Evolutionary conservation across 192 early-diverging fungal species (phyloP).

Genomic region (Coemansia reversa): DNA sequence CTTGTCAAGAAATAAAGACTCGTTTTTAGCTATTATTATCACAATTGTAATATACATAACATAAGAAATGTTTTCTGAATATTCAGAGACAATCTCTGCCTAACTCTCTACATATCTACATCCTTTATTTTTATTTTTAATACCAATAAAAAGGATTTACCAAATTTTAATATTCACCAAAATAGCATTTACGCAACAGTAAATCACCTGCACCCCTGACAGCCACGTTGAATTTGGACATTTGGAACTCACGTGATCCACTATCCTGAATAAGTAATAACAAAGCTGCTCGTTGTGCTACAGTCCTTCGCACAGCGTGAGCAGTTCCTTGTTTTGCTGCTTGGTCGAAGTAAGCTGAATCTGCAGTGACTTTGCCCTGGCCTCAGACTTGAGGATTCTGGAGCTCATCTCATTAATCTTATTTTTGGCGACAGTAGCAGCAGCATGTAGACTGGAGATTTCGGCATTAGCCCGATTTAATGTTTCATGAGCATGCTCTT

Average conservation of each 20-base stretch:
- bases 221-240: too few relatives aligned
- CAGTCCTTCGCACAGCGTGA: conserved; percentile 34
- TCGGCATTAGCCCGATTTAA: conserved; percentile 42
- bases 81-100: not conserved
- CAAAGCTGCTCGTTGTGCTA: not conserved
- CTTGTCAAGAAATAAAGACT: too few relatives aligned
- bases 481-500: conserved; percentile 41
- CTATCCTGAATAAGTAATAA: not conserved
- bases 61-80: not conserved
- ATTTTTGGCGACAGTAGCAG: not conserved
- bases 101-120: not conserved
- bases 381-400: conserved; percentile 18
- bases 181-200: too few relatives aligned
- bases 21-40: too few relatives aligned
- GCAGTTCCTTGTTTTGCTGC: conserved; percentile 22
- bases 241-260: too few relatives aligned
- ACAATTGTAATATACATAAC: too few relatives aligned
- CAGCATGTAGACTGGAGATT: conserved; percentile 21
- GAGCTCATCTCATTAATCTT: conserved; percentile 6
- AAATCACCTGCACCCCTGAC: too few relatives aligned
- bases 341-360: conserved; percentile 40
- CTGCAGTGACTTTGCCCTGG: conserved; percentile 26
- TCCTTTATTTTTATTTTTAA: not conserved
- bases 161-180: too few relatives aligned
- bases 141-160: too few relatives aligned